Evolutionary conservation across 2,329 filamentous ascomycete species (phyloP).

Genomic region (Pleomassaria siparia): DNA sequence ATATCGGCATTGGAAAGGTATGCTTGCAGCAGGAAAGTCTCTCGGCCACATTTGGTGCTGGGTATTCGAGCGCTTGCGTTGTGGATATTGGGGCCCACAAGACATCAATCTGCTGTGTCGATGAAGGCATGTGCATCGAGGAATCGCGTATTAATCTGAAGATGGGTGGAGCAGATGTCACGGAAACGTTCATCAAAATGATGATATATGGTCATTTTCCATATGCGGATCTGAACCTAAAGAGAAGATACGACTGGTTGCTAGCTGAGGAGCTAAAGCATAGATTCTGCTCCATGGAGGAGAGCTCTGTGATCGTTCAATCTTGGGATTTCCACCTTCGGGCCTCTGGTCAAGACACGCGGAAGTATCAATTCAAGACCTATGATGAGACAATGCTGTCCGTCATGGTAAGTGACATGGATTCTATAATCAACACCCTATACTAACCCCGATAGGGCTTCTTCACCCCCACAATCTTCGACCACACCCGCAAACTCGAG

Average conservation of each 20-base stretch:
- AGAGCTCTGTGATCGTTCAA: constrained; percentile 86
- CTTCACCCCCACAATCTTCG: constrained; percentile 85
- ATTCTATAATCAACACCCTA: neutral
- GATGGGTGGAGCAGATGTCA: constrained; percentile 89
- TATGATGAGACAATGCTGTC: constrained; percentile 97
- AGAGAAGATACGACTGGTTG: constrained; percentile 85
- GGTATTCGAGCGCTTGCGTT: constrained; percentile 90
- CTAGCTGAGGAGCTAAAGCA: constrained; percentile 95
- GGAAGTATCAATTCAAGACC: constrained; percentile 93
- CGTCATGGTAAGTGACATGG: constrained; percentile 61
- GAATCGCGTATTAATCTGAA: constrained; percentile 95
- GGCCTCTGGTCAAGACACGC: constrained; percentile 82
- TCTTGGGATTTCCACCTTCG: constrained; percentile 88
- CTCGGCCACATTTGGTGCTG: constrained; percentile 90
- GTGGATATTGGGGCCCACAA: constrained; percentile 97
- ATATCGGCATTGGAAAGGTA: constrained; percentile 85
- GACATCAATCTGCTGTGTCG: constrained; percentile 94
- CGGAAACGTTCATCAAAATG: constrained; percentile 95
- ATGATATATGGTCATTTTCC: constrained; percentile 96
- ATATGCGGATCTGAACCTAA: constrained; percentile 91
- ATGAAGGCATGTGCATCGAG: constrained; percentile 92
- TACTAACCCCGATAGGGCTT: constrained; percentile 60
- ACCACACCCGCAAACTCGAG: constrained; percentile 75
- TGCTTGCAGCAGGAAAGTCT: constrained; percentile 97
- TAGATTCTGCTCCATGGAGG: constrained; percentile 88